phyloP scores from a whole-genome alignment of 345 rosid genomes.

The Erodium maritimum region DNA sequence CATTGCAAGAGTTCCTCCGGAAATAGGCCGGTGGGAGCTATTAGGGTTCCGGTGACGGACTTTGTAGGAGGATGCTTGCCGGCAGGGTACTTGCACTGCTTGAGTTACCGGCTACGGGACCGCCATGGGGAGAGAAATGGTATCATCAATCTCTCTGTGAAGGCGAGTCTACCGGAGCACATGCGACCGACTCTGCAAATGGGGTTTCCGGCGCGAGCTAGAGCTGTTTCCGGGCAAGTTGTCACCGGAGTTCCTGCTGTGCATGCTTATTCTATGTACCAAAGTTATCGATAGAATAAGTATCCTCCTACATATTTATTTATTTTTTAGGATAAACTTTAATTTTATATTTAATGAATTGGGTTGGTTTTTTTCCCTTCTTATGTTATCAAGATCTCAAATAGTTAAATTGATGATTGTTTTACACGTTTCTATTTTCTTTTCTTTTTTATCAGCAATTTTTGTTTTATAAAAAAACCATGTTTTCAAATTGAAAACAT shows the following conservation, averaged over 20 bases:
- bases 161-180: constrained; percentile 7
- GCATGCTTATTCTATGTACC: background rate
- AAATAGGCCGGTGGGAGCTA: constrained; percentile 11
- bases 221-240: constrained; percentile 8
- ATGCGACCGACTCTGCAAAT: constrained; percentile 10
- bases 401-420: too few relatives aligned
- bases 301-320: too few relatives aligned
- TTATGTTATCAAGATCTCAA: too few relatives aligned
- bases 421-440: too few relatives aligned
- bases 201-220: constrained; percentile 3
- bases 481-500: too few relatives aligned
- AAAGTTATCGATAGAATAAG: too few relatives aligned
- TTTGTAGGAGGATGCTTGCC: constrained; percentile 17
- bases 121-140: constrained; percentile 11
- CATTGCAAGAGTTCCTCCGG: constrained; percentile 5
- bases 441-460: too few relatives aligned
- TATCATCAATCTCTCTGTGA: constrained; percentile 17
- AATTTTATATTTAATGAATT: too few relatives aligned
- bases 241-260: constrained; percentile 43
- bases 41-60: constrained; percentile 15
- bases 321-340: too few relatives aligned
- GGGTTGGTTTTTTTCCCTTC: too few relatives aligned
- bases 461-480: too few relatives aligned
- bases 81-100: constrained; percentile 11
- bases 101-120: constrained; percentile 23